phyloP scores from a whole-genome alignment of 2,329 filamentous ascomycete species.

The Ploettnerulaceae sp. region DNA sequence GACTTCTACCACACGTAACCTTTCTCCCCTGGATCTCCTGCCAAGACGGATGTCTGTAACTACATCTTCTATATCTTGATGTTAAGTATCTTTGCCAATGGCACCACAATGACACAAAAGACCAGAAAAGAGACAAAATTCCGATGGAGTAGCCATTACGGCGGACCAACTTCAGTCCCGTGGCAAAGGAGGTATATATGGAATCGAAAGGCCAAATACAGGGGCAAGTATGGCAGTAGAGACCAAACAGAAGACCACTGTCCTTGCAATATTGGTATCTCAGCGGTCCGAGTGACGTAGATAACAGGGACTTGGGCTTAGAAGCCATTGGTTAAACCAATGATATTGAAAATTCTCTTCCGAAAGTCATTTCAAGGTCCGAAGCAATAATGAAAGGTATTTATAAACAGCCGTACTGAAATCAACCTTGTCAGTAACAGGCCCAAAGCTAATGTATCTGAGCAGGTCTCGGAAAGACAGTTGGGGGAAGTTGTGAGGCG shows the following conservation, averaged over 20 bases:
- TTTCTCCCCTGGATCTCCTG: too few species aligned
- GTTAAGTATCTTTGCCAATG: constrained; percentile 9
- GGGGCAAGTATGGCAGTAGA: not conserved
- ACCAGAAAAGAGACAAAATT: not conserved
- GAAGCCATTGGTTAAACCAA: constrained; percentile 10
- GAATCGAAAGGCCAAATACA: not conserved
- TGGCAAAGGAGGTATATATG: constrained; percentile 5
- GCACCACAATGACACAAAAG: not conserved
- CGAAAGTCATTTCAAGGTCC: not conserved
- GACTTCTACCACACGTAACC: too few species aligned
- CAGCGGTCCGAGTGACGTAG: constrained; percentile 9
- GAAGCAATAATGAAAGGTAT: constrained; percentile 8
- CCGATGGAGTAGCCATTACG: constrained; percentile 4
- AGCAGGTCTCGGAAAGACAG: constrained; percentile 9
- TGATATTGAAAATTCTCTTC: constrained; percentile 5
- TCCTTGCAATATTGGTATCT: constrained; percentile 8
- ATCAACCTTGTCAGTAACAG: constrained; percentile 8
- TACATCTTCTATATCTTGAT: constrained; percentile 10
- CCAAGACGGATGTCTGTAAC: constrained; percentile 1
- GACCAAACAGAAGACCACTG: not conserved
- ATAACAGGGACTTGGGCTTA: constrained; percentile 12
- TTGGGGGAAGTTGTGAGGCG: constrained; percentile 3
- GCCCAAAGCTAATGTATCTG: constrained; percentile 7
- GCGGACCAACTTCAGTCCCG: not conserved
- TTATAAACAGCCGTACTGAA: constrained; percentile 8